Evolutionary conservation across 306 rosid genomes (phyloP).

Genomic region (Corylus heterophylla): DNA sequence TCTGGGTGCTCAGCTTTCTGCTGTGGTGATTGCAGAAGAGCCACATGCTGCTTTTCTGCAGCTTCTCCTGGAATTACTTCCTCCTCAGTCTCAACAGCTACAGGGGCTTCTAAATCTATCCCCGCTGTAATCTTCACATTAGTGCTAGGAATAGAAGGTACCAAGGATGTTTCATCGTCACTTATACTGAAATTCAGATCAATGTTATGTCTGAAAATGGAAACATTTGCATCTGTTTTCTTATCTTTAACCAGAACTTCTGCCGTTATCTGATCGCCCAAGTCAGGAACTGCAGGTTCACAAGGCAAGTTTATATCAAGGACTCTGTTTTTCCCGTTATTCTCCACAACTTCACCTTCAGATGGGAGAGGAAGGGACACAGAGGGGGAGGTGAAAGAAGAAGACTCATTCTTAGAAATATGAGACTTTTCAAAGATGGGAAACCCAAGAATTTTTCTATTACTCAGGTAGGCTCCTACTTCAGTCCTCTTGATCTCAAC

Average conservation of each 20-base stretch:
- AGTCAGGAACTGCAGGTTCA: constrained; percentile 55
- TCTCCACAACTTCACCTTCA: constrained; percentile 41
- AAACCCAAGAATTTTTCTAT: constrained; percentile 63
- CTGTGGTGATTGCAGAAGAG: constrained; percentile 29
- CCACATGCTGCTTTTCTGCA: constrained; percentile 39
- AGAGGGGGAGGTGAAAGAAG: constrained; percentile 39
- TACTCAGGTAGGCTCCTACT: constrained; percentile 41
- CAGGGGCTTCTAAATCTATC: constrained; percentile 81
- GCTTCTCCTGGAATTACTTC: constrained; percentile 40
- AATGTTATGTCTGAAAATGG: constrained; percentile 47
- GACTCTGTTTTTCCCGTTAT: constrained; percentile 33
- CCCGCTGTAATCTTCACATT: constrained; percentile 34
- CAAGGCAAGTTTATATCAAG: constrained; percentile 88
- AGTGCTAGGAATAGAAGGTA: constrained; percentile 34
- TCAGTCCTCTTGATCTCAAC: constrained; percentile 47
- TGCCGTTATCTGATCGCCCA: constrained; percentile 31
- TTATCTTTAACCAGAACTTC: constrained; percentile 39
- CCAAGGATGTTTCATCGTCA: constrained; percentile 69
- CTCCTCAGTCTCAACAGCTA: constrained; percentile 50
- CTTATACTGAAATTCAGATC: constrained; percentile 76
- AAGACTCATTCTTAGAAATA: constrained; percentile 55
- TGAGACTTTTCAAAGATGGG: constrained; percentile 57
- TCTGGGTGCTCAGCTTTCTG: constrained; percentile 32
- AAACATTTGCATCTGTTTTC: constrained; percentile 37
- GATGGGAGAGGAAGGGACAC: constrained; percentile 37